Base-by-base conservation (phyloP, 768 basidiomycete species). In the Pulveroboletus frians region DNA sequence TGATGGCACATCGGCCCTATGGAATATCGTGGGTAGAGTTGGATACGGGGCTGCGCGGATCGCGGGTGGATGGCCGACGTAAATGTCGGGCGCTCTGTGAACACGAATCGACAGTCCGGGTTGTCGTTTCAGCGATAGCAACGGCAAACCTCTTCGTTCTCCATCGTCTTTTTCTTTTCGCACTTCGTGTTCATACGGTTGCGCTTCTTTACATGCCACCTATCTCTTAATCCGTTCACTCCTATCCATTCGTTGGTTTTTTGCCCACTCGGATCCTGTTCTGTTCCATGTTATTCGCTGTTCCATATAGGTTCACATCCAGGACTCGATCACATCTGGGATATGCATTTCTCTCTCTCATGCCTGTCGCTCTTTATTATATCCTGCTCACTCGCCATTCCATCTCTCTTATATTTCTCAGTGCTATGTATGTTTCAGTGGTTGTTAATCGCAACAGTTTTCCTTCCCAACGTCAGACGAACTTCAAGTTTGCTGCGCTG, bases 61-160 rank as follows among this genome's bases (percentile, higher is more conserved):
- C 30, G 84, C 81, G 10, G 75, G 85, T 40, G 88, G 88, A 11
- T 88, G 84, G 84, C 88, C 86, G 40, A 86, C 85, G 47, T 88
- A 70, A 57, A n/a, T 10, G 39, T 42, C 36, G 20, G 10, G 23
- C 9, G 13, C 20, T 18, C 1, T 32, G 23, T 43, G 51, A 45
- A 52, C 47, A 53, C 46, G 47, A 34, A 42, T 38, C 36, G 49
- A 38, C 27, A 21, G 40, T 47, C 45, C 42, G n/a, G 38, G 46
- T 57, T 34, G 37, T 42, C 35, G 50, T 58, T 50, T 51, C 35
- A 55, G 27, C 31, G 26, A 42, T 52, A 26, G 39, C 23, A 41
- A 45, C 42, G 43, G 50, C 6, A 26, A 13, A 2, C 43, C 21
- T 36, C 44, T 27, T 39, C 10, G 4, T 13, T 11, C 18, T 30